Base-by-base conservation (phyloP, 1,139 yeast species). In the Geotrichum reessii region DNA sequence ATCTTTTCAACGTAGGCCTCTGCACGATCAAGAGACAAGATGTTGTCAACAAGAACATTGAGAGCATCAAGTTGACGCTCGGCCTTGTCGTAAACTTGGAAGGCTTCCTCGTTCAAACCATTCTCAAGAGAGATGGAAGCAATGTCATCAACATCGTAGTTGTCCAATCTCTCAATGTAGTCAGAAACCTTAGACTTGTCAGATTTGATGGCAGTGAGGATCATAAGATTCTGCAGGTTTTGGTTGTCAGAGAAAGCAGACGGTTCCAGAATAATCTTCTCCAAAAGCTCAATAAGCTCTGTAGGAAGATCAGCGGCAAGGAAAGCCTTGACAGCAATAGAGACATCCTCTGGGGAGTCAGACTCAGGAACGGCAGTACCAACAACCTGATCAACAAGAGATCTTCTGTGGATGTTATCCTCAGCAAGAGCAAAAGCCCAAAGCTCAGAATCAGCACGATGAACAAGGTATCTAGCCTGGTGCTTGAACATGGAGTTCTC, bases 401-500 rank as follows among this genome's bases (percentile, higher is more conserved):
- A 95, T 71, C 96, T 86, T 76, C 97, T 86, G 77, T 92, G 95
- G 63, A 83, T 78, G 73, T 89, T 91, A 56, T 87, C 95, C 58
- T 81, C 82, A 62, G 78, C 70, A 70, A 93, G 80, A 11, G 93
- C 99, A 67, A 79, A 79, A 63, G 82, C 77, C 98, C 99, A 93
- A 64, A 93, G 81, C 12, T 76, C 81, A 49, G 84, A 78, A 69
- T 93, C 97, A 21, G 96, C 89, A 73, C 96, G 88, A 62, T 83
- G 77, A 67, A 93, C 82, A 71, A 93, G 80, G 73, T 95, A 93
- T 74, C 98, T 86, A 14, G 99, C 99, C 79, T 95, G 99, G 75
- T 93, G 93, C 75, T 95, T 95, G 81, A 88, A 93, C 99, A 93
- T 93, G 68, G 95, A 84, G 74, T 93, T 93, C 71, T 95, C 99